Evolutionary conservation across 2,329 filamentous ascomycete genomes (phyloP).

Genomic region (Metarhizium sp.): DNA sequence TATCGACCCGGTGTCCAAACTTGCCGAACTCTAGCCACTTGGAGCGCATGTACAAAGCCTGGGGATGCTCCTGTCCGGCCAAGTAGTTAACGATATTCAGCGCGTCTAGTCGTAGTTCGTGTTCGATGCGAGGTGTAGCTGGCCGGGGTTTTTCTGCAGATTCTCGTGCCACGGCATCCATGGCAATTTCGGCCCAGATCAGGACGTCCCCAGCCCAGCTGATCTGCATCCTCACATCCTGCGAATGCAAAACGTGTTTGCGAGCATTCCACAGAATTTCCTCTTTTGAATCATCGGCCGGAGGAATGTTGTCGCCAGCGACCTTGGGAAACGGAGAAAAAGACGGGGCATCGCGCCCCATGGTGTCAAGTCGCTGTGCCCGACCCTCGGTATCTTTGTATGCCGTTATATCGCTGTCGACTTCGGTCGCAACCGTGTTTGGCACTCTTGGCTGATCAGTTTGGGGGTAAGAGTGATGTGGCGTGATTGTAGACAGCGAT

Average conservation of each 20-base stretch:
- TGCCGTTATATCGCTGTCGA: conserved; percentile 26
- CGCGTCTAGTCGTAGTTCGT: conserved; percentile 78
- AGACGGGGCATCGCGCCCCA: conserved; percentile 55
- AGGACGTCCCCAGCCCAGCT: conserved; percentile 93
- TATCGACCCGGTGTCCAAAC: conserved; percentile 82
- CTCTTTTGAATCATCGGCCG: conserved; percentile 90
- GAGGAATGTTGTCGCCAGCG: conserved; percentile 78
- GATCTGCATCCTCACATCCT: conserved; percentile 92
- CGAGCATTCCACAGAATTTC: conserved; percentile 79
- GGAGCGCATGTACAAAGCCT: conserved; percentile 85
- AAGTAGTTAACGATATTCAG: conserved; percentile 88
- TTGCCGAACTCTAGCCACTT: conserved; percentile 99
- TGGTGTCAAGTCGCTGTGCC: conserved; percentile 26
- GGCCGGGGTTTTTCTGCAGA: conserved; percentile 45
- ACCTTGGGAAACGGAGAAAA: conserved; percentile 91
- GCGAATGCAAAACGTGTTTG: conserved; percentile 76
- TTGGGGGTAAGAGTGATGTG: conserved; percentile 9
- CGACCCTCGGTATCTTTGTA: conserved; percentile 28
- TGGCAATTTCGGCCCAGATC: conserved; percentile 75
- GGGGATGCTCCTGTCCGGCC: conserved; percentile 83
- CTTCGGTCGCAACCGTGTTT: conserved; percentile 20
- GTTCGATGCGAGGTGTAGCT: conserved; percentile 76
- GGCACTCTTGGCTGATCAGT: neutral
- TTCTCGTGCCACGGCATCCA: conserved; percentile 66
- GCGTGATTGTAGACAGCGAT: conserved; percentile 31